Evolutionary conservation across 1,139 yeast species (phyloP).

Genomic region (Yamadazyma conglobata): DNA sequence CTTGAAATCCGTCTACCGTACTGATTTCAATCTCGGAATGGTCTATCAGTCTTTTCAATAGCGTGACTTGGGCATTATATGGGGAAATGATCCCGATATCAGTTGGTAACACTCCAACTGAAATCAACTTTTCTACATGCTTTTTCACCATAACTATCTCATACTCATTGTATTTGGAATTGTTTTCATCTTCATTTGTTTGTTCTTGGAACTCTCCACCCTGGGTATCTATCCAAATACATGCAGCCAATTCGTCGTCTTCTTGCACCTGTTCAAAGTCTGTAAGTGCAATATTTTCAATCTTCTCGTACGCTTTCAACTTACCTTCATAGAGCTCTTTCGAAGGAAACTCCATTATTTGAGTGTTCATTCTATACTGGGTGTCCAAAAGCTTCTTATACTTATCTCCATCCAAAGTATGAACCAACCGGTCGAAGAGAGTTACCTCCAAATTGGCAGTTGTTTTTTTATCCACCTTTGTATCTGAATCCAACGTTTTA

Average conservation of each 20-base stretch:
- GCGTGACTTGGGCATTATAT: constrained; percentile 78
- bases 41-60: constrained; percentile 40
- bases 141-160: constrained; percentile 60
- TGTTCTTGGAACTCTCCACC: constrained; percentile 79
- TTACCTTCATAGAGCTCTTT: constrained; percentile 57
- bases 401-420: constrained; percentile 48
- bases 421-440: constrained; percentile 73
- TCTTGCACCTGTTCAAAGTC: constrained; percentile 38
- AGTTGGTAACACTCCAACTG: constrained; percentile 43
- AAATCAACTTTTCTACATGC: constrained; percentile 52
- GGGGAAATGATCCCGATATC: constrained; percentile 85
- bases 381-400: constrained; percentile 55
- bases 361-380: constrained; percentile 84
- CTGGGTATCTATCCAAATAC: constrained; percentile 88
- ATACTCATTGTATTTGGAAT: constrained; percentile 69
- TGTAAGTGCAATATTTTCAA: constrained; percentile 46
- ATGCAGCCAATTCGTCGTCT: constrained; percentile 35
- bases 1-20: constrained; percentile 51
- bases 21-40: constrained; percentile 32
- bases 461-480: constrained; percentile 23
- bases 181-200: constrained; percentile 36
- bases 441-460: constrained; percentile 55
- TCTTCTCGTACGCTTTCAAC: constrained; percentile 61
- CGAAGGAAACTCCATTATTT: constrained; percentile 81
- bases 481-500: constrained; percentile 38